Conservation (phyloP, 2,329 filamentous ascomycete genomes). For the Aspergillus sp. region DNA sequence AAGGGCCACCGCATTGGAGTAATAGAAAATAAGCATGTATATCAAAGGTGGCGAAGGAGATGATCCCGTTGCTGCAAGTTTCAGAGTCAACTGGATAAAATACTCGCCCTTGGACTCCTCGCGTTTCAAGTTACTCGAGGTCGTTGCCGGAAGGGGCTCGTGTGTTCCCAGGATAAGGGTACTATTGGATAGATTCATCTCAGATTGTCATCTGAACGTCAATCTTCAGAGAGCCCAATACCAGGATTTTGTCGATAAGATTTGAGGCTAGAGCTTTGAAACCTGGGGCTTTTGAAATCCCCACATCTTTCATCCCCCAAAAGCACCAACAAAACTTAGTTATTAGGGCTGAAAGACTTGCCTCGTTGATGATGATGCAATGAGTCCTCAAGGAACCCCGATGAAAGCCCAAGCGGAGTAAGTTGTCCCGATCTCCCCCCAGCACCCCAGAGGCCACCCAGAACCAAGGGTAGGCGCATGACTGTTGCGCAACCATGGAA, state of each 20-base stretch:
- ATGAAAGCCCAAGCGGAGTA: not conserved
- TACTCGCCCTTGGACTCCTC: not conserved
- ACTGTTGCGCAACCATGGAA: constrained; percentile 16
- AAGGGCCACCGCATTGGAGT: not conserved
- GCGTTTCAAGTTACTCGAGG: not conserved
- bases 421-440: not conserved
- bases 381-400: not conserved
- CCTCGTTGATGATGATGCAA: not conserved
- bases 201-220: not conserved
- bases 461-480: constrained; percentile 15
- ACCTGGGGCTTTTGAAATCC: not conserved
- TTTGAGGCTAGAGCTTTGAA: too few relatives aligned
- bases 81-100: not conserved
- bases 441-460: constrained; percentile 1
- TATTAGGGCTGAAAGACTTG: not conserved
- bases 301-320: not conserved
- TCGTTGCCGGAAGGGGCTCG: not conserved
- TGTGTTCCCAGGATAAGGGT: not conserved
- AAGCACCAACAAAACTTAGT: not conserved
- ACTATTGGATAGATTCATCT: not conserved
- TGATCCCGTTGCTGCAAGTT: not conserved
- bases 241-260: not conserved
- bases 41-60: not conserved
- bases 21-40: not conserved
- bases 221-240: not conserved